Base-by-base conservation (phyloP, 2,329 filamentous ascomycete genomes). In the Ascochyta pisi region DNA sequence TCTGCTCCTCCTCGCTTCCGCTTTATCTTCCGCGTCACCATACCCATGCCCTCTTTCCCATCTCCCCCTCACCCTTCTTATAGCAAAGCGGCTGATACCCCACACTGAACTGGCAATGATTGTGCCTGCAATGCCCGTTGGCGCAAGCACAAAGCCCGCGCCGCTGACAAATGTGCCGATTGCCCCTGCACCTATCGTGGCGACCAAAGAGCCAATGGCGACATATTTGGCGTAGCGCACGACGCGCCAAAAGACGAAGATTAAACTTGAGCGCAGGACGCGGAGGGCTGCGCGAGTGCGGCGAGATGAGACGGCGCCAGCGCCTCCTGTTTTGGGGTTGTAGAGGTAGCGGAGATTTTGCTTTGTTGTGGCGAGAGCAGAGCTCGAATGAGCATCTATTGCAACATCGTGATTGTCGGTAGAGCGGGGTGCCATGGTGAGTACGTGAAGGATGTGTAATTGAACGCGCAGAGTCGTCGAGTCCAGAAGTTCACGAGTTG, bases 151-250 rank as follows among this genome's bases (percentile, higher is more conserved):
- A 50, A 78, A 79, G 2, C 72, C 76, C 8, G 72, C 75, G 6
- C 77, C 77, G 27, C 70, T 74, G 3, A 73, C 64, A 5, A 78
- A 57, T 1, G 68, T 70, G 1, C 76, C 76, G 19, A 77, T 65
- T 12, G 66, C 76, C 3, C 77, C 47, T 55, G 66, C 76, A 1
- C 73, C 72, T n/a, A 78, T 58, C 0, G 77, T 76, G 1, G 77
- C 76, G 0, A 75, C 69, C 6, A 76, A 51, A 1, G 75, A 73
- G 3, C 77, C 77, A 29, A 78, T 73, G 2, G 75, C 75, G 4
- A 76, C 76, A 45, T 79, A 79, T 54, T 79, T 79, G 22, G 76
- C 77, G 46, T 78, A 79, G 2, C 77, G 70, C 0, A 78, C 69
- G 0, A 77, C 57, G 19, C 76, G 70, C 77, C 77, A 79, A 65